phyloP scores from a whole-genome alignment of 176 grass and related monocot genomes.

The Cenchrus americanus region DNA sequence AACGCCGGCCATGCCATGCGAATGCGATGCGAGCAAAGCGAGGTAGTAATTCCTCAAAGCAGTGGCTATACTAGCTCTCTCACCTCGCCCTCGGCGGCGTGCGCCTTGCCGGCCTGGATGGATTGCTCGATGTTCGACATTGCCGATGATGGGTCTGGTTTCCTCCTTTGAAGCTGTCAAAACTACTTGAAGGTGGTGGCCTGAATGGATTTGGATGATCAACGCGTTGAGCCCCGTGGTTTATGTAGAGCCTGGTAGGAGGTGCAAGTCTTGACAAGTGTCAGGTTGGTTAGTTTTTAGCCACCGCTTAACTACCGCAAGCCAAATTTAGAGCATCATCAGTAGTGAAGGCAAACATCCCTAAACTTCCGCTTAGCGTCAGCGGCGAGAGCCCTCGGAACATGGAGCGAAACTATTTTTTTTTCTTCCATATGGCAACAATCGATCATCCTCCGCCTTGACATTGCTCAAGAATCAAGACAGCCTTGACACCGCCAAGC shows the following conservation, averaged over 20 bases:
- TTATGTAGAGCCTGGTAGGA: background rate
- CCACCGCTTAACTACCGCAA: background rate
- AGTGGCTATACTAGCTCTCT: background rate
- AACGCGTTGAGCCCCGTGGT: background rate
- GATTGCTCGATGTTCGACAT: constrained; percentile 51
- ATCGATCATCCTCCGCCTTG: too few relatives aligned
- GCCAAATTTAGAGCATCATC: background rate
- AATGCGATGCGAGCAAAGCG: too few relatives aligned
- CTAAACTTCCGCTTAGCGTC: too few relatives aligned
- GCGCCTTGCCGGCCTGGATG: constrained; percentile 35
- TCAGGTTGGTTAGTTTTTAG: background rate
- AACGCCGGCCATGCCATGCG: background rate
- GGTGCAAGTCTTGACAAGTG: background rate
- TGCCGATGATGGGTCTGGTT: too few relatives aligned
- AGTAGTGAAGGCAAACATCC: too few relatives aligned
- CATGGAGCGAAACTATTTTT: too few relatives aligned
- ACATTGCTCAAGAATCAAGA: too few relatives aligned
- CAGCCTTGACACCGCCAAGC: too few relatives aligned
- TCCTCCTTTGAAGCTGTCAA: background rate
- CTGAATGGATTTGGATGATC: background rate
- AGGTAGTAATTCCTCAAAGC: too few relatives aligned
- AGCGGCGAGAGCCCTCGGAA: too few relatives aligned
- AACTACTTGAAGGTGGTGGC: background rate
- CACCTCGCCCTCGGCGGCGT: constrained; percentile 39
- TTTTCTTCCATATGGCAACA: too few relatives aligned